Percentiles rank a stretch among this genome's conserved stretches.
Evolutionary conservation across 805 yeast genomes (phyloP).

Genomic region (Schizosaccharomyces octosporus): DNA sequence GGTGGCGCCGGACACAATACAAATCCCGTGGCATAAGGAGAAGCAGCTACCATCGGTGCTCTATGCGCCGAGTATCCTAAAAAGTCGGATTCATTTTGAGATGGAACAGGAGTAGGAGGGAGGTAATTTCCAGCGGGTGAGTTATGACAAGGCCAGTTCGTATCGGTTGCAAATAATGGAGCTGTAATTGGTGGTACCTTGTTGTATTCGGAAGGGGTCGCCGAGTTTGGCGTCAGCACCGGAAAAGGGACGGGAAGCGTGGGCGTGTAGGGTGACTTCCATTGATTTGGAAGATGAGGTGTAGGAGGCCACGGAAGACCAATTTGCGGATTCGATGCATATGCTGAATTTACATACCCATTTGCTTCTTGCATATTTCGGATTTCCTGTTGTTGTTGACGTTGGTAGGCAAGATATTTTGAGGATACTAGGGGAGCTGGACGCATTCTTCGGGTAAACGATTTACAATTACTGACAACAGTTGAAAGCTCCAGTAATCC

Average conservation of each 20-base stretch:
- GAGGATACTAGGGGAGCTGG: not conserved
- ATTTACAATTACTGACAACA: slow-evolving; percentile 5
- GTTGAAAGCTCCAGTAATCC: slow-evolving; percentile 8
- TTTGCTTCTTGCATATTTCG: not conserved
- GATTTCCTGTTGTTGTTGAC: not conserved
- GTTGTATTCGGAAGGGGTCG: not conserved
- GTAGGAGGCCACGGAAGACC: slow-evolving; percentile 1
- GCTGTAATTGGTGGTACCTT: not conserved
- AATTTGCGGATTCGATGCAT: not conserved
- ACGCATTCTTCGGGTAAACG: slow-evolving; percentile 5
- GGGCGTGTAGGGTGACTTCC: not conserved
- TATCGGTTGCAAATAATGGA: not conserved
- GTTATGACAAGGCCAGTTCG: not conserved
- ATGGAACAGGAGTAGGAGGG: not conserved
- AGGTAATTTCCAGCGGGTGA: not conserved
- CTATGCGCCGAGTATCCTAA: not conserved
- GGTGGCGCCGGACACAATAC: not conserved
- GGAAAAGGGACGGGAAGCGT: not conserved
- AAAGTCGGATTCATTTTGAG: not conserved
- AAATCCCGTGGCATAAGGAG: not conserved
- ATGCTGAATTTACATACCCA: not conserved
- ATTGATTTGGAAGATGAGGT: not conserved
- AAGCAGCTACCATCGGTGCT: too few relatives aligned
- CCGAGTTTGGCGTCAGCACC: not conserved
- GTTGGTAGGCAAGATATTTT: not conserved